phyloP scores from a whole-genome alignment of 2,329 filamentous ascomycete species.

The Sarocladium strictum region DNA sequence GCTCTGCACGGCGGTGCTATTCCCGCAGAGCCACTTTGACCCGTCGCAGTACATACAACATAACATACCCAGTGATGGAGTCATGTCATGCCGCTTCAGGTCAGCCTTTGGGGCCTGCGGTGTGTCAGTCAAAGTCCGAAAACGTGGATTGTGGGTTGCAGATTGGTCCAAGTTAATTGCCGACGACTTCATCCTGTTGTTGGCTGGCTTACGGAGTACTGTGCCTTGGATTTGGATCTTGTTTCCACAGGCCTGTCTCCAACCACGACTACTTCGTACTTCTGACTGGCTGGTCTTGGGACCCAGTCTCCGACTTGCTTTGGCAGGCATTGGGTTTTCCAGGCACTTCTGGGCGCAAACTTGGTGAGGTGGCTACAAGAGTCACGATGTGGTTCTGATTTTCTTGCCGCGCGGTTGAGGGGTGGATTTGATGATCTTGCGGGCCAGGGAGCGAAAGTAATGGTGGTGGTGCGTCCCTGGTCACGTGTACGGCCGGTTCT shows the following conservation, averaged over 20 bases:
- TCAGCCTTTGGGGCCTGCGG: neutral
- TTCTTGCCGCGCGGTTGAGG: neutral
- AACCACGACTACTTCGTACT: neutral
- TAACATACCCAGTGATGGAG: neutral
- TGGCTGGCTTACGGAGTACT: no score
- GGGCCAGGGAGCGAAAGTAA: neutral
- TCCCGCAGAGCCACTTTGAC: neutral
- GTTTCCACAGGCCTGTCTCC: neutral
- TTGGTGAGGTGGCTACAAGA: no score
- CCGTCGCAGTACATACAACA: neutral
- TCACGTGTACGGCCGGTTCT: slow-evolving; percentile 9
- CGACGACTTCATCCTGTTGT: neutral
- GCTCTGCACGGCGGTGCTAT: neutral
- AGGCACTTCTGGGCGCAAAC: no score
- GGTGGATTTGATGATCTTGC: neutral
- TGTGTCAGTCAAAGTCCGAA: neutral
- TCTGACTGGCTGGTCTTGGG: neutral
- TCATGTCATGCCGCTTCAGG: neutral
- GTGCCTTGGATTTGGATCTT: neutral
- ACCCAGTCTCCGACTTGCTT: neutral
- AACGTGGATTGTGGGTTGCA: neutral
- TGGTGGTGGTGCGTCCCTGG: neutral
- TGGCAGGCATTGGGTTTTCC: no score
- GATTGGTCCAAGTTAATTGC: neutral
- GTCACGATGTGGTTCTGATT: no score